Evolutionary conservation across 1,284 basidiomycete genomes (phyloP).

Genomic region (Hortiboletus rubellus): DNA sequence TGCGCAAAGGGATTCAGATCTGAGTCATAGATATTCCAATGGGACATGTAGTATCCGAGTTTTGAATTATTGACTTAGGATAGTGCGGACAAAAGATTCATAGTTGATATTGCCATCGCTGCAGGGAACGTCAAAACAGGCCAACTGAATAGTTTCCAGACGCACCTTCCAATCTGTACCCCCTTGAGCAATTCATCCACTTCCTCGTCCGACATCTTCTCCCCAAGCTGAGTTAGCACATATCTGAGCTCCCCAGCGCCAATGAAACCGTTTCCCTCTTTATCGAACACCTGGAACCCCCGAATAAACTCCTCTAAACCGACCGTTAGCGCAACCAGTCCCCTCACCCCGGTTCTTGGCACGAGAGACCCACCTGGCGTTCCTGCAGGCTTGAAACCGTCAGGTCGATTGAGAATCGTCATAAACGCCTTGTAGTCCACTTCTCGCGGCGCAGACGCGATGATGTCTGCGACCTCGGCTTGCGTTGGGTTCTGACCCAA

Average conservation of each 20-base stretch:
- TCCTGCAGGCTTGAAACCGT: constrained; percentile 28
- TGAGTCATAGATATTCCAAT: too few relatives aligned
- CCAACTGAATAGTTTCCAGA: constrained; percentile 19
- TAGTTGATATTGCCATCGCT: constrained; percentile 98
- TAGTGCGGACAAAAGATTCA: constrained; percentile 57
- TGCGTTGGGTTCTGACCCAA: constrained; percentile 99
- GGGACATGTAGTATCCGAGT: not conserved
- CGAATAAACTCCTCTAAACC: constrained; percentile 93
- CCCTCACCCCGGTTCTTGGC: not conserved
- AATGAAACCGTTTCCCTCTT: constrained; percentile 96
- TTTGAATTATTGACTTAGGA: constrained; percentile 26
- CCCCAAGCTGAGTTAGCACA: constrained; percentile 26
- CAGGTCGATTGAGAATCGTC: constrained; percentile 86
- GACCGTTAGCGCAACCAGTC: not conserved
- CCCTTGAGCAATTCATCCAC: constrained; percentile 98
- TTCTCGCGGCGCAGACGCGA: constrained; percentile 71
- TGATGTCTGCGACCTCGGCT: constrained; percentile 87
- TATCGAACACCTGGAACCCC: constrained; percentile 99
- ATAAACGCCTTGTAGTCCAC: constrained; percentile 73
- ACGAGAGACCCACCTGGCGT: constrained; percentile 20
- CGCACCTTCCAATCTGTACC: constrained; percentile 83
- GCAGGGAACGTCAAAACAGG: constrained; percentile 15
- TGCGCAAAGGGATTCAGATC: too few relatives aligned
- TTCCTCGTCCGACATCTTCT: constrained; percentile 92
- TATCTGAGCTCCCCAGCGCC: constrained; percentile 28